Conservation (phyloP, 768 basidiomycete genomes). For the Leccinum olivaceopallidum region DNA sequence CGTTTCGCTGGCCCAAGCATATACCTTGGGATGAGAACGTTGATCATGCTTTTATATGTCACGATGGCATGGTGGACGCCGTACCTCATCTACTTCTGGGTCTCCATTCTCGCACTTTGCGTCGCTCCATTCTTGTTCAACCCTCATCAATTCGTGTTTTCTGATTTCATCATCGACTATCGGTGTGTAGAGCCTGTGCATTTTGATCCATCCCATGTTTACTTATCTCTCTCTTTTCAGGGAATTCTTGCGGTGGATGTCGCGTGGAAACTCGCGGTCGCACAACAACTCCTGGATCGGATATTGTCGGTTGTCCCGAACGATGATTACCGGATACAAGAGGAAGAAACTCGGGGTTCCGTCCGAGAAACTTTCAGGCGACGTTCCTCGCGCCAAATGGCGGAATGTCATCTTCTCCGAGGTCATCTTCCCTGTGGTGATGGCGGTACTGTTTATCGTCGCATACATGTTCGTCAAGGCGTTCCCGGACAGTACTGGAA, state of each 20-base stretch:
- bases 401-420: constrained; percentile 87
- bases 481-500: constrained; percentile 65
- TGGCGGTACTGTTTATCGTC: constrained; percentile 84
- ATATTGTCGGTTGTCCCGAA: constrained; percentile 96
- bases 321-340: constrained; percentile 99
- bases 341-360: constrained; percentile 96
- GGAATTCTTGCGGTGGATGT: constrained; percentile 99
- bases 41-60: constrained; percentile 92
- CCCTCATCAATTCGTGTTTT: constrained; percentile 98
- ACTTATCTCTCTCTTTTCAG: constrained; percentile 40
- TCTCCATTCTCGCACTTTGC: constrained; percentile 90
- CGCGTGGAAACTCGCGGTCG: constrained; percentile 93
- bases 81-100: constrained; percentile 97
- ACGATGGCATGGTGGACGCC: constrained; percentile 91
- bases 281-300: constrained; percentile 99
- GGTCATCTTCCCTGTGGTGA: constrained; percentile 79
- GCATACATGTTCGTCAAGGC: constrained; percentile 94
- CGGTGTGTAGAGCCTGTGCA: constrained; percentile 46
- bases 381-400: constrained; percentile 93
- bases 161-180: constrained; percentile 97
- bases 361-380: constrained; percentile 94
- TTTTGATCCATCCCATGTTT: not conserved
- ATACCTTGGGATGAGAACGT: constrained; percentile 92
- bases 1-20: constrained; percentile 99
- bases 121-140: constrained; percentile 98